Evolutionary conservation across 768 basidiomycete species (phyloP), one percentile per base, ranked within the genome.

Genomic region (Baorangia bicolor): DNA sequence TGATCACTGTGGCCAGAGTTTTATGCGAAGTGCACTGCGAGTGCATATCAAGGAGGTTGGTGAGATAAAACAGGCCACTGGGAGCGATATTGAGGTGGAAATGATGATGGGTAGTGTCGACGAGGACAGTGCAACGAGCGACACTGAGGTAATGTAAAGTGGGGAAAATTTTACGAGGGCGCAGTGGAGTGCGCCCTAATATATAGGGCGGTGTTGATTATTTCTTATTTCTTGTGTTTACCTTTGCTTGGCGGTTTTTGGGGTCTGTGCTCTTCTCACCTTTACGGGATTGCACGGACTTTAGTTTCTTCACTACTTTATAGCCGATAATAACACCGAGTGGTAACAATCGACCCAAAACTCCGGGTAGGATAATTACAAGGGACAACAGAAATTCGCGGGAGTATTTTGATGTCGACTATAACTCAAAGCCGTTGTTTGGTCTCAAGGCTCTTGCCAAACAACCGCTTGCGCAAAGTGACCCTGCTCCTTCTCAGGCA

Each of bases 381-480:
- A 30, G 21, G 13, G 40, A 20, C n/a, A 13, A 21, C 39, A 13
- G 6, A 23, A n/a, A n/a, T 20, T 39, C 34, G 21, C 10, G 33
- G 12, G 23, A 34, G 40, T 7, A 7, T 14, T 14, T 14, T 30
- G 10, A 2, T 11, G 30, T 2, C 16, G 21, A 20, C n/a, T 38
- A 11, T 38, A 20, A 12, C 38, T 12, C 20, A 39, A 39, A 39
- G 20, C 1, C 20, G 38, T 43, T 43, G 42, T 43, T 43, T 43
- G 42, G 27, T n/a, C 9, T 4, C 14, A 40, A 60, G 8, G 35
- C 39, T 42, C 31, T 64, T 58, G 37, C 38, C 57, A 59, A 59
- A 59, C 42, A 55, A 58, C 41, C 55, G 34, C 38, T 11, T 30
- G 30, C 8, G 10, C n/a, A n/a, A n/a, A 30, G 7, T 13, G 18